Evolutionary conservation across 345 rosid species (phyloP).

Genomic region (Crucihimalaya himalaica): DNA sequence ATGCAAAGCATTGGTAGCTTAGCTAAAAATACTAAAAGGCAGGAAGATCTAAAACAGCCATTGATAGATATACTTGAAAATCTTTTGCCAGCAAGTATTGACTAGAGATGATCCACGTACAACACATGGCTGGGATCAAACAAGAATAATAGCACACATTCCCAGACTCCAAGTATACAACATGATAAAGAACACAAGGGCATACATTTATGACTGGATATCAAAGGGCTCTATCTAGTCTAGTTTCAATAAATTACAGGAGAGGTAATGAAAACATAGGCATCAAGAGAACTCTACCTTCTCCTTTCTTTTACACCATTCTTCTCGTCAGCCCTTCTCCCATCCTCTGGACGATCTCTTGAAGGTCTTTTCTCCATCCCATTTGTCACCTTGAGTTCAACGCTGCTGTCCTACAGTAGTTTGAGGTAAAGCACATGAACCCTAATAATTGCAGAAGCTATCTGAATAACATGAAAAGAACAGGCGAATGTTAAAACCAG

Average conservation of each 20-base stretch:
- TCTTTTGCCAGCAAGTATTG: not conserved
- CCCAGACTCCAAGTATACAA: constrained; percentile 2
- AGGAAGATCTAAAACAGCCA: not conserved
- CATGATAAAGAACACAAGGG: constrained; percentile 1
- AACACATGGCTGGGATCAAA: not conserved
- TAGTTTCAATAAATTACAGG: not conserved
- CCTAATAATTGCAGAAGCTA: constrained; percentile 99
- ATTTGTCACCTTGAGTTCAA: constrained; percentile 48
- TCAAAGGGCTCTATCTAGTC: not conserved
- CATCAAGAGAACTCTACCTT: constrained; percentile 48
- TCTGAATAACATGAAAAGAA: constrained; percentile 89
- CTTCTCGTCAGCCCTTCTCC: constrained; percentile 50
- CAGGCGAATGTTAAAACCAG: constrained; percentile 66
- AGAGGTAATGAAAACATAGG: constrained; percentile 1
- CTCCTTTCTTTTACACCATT: constrained; percentile 62
- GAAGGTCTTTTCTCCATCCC: constrained; percentile 52
- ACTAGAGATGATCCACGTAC: not conserved
- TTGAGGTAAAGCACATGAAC: constrained; percentile 99
- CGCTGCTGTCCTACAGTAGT: constrained; percentile 97
- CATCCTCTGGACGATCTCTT: constrained; percentile 48
- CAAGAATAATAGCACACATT: not conserved
- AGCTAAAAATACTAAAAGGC: not conserved
- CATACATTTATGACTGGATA: not conserved
- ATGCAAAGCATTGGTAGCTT: not conserved
- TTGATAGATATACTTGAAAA: not conserved